Base-by-base conservation (phyloP, 2,329 filamentous ascomycete genomes). In the Pestalotiopsis sp. region DNA sequence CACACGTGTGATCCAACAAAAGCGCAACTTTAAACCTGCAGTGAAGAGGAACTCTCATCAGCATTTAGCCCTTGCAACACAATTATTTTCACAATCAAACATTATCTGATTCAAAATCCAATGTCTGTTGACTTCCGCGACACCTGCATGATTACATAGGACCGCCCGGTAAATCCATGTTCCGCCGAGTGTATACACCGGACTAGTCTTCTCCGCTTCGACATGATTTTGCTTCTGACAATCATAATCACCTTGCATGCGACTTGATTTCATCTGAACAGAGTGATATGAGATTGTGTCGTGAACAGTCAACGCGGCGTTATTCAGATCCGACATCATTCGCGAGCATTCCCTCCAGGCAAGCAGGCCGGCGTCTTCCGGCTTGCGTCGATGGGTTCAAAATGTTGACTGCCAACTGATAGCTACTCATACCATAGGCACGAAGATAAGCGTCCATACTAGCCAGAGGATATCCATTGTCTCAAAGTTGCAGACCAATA, bases 1-100 rank as follows among this genome's bases (percentile, higher is more conserved):
- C 14, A 36, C 57, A 27, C 57, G 57, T 59, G 57, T 59, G 25
- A 36, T 36, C 57, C 57, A 59, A 59, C 57, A 59, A 59, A 59
- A 17, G 57, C 57, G 3, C 57, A 27, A 59, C 27, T 59, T 13
- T 59, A 36, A 59, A 13, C 57, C 4, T 59, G 17, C 57, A 27
- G 20, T 17, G 9, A 25, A 36, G 31, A 36, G 12, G 25, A 13
- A 23, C 57, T 20, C 45, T 27, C 14, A 36, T 59, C 57, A 36
- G 23, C 57, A 59, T 27, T 36, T 14, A 27, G 57, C 9, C 27
- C 57, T 59, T 36, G 57, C 25, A 59, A 59, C 11, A 14, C 57
- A 59, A 59, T 14, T 59, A 4, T 52, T 52, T 52, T n/a, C n/a
- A 7, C 31, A 6, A 20, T 20, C n/a, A 52, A 52, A 49, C 14